These are phyloP conservation scores for Cyberlindnera bimundalis DNA, from an alignment of 805 yeast genomes.

Conservation along the genomic window DNA sequence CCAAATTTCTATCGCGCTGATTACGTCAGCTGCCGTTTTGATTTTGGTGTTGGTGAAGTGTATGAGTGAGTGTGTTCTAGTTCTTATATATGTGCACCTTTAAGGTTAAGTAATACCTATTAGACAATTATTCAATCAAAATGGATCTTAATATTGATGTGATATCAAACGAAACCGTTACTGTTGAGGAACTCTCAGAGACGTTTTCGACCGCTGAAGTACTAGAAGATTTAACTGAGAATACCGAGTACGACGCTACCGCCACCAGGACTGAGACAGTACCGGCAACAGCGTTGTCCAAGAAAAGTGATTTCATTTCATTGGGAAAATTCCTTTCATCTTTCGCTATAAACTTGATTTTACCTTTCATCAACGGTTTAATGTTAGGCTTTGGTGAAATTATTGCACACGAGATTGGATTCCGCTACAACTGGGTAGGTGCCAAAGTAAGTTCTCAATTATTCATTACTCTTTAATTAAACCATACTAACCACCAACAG, in stretches of 20 bases:
- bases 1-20: neutral
- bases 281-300: conserved; percentile 1
- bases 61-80: too few species aligned
- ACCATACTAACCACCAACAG: conserved; percentile 13
- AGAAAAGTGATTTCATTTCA: neutral
- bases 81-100: neutral
- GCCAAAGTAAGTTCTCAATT: conserved; percentile 49
- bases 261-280: neutral
- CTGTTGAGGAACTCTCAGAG: conserved; percentile 6
- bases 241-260: neutral
- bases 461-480: neutral
- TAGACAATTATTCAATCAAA: neutral
- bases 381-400: conserved; percentile 97
- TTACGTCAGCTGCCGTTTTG: too few species aligned
- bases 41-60: too few species aligned
- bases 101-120: neutral
- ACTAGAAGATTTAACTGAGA: conserved; percentile 2
- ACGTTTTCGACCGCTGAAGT: conserved; percentile 1
- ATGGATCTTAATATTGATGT: conserved; percentile 6
- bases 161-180: too few species aligned
- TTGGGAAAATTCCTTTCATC: conserved; percentile 13
- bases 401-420: conserved; percentile 88
- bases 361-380: conserved; percentile 90
- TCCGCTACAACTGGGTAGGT: conserved; percentile 70
- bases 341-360: conserved; percentile 68